Evolutionary conservation across 73 alveolate species (phyloP), one percentile per base, ranked within the genome.

Genomic region (Stentor coeruleus): DNA sequence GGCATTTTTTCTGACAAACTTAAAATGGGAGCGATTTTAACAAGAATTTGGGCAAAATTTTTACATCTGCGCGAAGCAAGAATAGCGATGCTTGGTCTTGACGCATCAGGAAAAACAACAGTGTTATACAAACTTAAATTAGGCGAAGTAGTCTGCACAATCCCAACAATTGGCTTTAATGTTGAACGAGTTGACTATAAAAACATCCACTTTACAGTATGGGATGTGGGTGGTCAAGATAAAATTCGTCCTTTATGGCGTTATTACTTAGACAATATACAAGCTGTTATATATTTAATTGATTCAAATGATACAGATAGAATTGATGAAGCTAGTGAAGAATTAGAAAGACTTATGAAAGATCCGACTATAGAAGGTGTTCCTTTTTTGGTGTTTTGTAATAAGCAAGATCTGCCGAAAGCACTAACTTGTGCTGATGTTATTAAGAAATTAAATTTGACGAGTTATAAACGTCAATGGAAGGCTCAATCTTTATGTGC

Each of bases 271-370:
- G 93, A 87, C 84, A 93, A 92, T 74, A 92, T 97, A 20, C 91
- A 96, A 74, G 99, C 99, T 41, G 86, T 97, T 74, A 93, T 97
- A 57, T 95, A 95, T 72, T 99, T 96, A 39, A 95, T 97, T n/a
- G 99, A 97, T 83, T 87, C 97, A 76, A 92, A 94, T 74, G 99
- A 97, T 88, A 81, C 92, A 60, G 99, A 91, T 39, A 89, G 99
- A 81, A 87, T 97, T 20, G 96, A 88, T 38, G 97, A 92, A 36
- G 99, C 88, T 3, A 76, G 83, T 35, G 89, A 89, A 76, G 89
- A 90, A 77, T 55, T 73, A 0, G 6, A 81, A 49, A 35, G 42
- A 20, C 39, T 92, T 37, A 59, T 81, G 6, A 74, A 87, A 6
- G 87, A 94, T 95, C 95, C 89, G 74, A 59, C 90, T 3, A 92